Evolutionary conservation across 192 early-diverging fungal genomes (phyloP).

Genomic region (Entomortierella beljakovae): DNA sequence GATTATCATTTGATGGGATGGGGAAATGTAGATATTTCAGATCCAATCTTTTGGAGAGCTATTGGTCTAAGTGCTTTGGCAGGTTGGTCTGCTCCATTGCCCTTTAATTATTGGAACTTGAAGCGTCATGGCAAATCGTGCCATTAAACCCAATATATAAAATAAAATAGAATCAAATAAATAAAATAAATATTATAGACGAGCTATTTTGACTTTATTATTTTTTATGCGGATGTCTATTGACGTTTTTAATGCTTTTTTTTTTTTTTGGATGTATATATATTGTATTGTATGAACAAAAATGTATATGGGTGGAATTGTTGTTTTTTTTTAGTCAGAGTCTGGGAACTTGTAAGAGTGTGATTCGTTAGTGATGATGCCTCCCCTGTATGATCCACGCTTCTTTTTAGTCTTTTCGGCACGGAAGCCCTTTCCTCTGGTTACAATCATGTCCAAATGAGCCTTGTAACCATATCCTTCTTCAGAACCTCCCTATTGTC

Average conservation of each 20-base stretch:
- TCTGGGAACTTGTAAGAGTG: constrained; percentile 90
- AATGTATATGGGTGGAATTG: too few species aligned
- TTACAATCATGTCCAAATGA: constrained; percentile 90
- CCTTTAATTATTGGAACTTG: constrained; percentile 68
- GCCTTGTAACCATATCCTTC: constrained; percentile 93
- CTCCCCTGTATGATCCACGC: constrained; percentile 93
- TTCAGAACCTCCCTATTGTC: constrained; percentile 65
- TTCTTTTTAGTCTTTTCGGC: constrained; percentile 99
- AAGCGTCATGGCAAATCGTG: constrained; percentile 63
- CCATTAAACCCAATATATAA: constrained; percentile 49
- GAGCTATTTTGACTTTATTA: too few species aligned
- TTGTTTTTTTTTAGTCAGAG: too few species aligned
- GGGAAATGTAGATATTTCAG: constrained; percentile 56
- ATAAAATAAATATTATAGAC: too few species aligned
- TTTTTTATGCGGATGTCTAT: too few species aligned
- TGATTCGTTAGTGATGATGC: constrained; percentile 84
- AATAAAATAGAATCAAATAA: background rate
- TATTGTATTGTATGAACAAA: too few species aligned
- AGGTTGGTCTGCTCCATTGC: constrained; percentile 63
- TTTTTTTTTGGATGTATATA: too few species aligned
- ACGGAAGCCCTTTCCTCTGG: constrained; percentile 91
- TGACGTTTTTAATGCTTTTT: too few species aligned
- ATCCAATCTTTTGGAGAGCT: constrained; percentile 61
- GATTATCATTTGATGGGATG: constrained; percentile 65
- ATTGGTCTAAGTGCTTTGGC: constrained; percentile 48